Conservation (phyloP, 2,329 filamentous ascomycete genomes). For the Pseudohalonectria lignicola region DNA sequence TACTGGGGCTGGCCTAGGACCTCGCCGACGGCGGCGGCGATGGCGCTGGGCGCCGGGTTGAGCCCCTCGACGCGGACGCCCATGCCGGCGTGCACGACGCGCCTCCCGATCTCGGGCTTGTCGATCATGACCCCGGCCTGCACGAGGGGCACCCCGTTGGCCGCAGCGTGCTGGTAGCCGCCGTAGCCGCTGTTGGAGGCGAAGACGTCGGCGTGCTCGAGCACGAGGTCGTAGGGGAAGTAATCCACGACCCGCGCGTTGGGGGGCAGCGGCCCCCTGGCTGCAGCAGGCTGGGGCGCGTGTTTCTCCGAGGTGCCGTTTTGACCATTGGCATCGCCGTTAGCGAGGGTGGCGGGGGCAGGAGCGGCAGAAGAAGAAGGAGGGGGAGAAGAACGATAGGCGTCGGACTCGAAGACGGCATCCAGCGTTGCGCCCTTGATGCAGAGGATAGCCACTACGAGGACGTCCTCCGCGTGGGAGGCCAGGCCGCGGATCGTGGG, state of each 20-base stretch:
- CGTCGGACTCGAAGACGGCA: not conserved
- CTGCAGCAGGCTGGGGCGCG: no score
- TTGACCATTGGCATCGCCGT: no score
- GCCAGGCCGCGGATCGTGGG: conserved; percentile 31
- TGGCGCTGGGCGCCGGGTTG: conserved; percentile 13
- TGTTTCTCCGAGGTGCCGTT: no score
- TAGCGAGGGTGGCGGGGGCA: no score
- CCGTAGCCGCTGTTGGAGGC: conserved; percentile 40
- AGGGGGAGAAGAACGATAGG: no score
- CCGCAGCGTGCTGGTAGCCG: conserved; percentile 30
- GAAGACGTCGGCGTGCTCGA: conserved; percentile 31
- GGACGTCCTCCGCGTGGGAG: conserved; percentile 22
- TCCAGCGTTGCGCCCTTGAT: conserved; percentile 2
- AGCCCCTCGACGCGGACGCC: conserved; percentile 30
- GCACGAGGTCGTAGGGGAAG: conserved; percentile 33
- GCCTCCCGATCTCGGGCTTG: conserved; percentile 29
- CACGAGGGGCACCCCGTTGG: conserved; percentile 34
- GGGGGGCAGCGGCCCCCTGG: no score
- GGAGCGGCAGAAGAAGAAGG: no score
- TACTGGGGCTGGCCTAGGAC: conserved; percentile 18
- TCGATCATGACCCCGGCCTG: conserved; percentile 27
- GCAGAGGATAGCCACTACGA: conserved; percentile 18
- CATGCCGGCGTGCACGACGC: conserved; percentile 30
- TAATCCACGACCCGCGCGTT: conserved; percentile 35
- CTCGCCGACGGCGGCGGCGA: conserved; percentile 18